phyloP scores from a whole-genome alignment of 1,139 yeast genomes.

The Saccharomycopsis crataegensis region DNA sequence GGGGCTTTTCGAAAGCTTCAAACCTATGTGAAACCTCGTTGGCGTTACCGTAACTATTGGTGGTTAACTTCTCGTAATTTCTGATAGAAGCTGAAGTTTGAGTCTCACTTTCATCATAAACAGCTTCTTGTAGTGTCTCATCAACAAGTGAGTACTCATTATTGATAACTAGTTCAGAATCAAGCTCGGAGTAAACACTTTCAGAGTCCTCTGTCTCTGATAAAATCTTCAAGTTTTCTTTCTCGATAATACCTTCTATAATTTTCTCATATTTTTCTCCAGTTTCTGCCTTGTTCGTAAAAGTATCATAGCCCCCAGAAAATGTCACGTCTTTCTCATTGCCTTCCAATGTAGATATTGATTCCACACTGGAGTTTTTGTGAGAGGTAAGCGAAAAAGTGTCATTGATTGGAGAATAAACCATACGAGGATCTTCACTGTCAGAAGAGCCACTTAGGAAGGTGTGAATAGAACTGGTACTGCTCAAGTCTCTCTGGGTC shows the following conservation, averaged over 20 bases:
- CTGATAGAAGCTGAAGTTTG: neutral
- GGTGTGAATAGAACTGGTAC: neutral
- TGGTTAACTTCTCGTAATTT: neutral
- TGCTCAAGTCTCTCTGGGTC: neutral
- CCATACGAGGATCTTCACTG: conserved; percentile 2
- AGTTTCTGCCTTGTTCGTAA: neutral
- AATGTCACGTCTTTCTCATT: conserved; percentile 1
- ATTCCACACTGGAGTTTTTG: conserved; percentile 10
- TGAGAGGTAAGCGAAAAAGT: conserved; percentile 11
- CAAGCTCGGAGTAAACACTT: conserved; percentile 10
- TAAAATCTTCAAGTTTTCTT: neutral
- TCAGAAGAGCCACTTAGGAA: neutral
- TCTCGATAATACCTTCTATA: neutral
- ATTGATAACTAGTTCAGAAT: conserved; percentile 12
- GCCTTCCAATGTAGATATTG: conserved; percentile 10
- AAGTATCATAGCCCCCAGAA: neutral
- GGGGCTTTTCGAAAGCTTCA: too few relatives aligned
- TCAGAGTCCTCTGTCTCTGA: neutral
- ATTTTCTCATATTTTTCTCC: neutral
- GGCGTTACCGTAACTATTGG: too few relatives aligned
- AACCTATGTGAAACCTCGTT: too few relatives aligned
- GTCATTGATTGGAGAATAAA: conserved; percentile 18
- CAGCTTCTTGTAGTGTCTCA: neutral
- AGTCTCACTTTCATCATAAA: neutral
- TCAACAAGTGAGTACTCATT: conserved; percentile 15